phyloP scores from a whole-genome alignment of 2,329 filamentous ascomycete genomes.

The Aureobasidium sp. region DNA sequence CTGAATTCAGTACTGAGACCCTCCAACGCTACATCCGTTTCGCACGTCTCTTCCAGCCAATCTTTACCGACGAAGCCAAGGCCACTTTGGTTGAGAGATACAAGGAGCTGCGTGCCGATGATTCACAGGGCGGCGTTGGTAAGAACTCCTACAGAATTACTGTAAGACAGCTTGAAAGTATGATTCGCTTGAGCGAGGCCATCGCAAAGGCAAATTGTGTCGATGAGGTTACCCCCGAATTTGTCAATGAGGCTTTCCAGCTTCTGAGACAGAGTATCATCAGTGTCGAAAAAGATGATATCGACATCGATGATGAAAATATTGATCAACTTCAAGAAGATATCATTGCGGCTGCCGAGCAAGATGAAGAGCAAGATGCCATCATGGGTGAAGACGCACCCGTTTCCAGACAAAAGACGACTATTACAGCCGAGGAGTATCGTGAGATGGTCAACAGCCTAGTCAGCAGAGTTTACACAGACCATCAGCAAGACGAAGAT shows the following conservation, averaged over 20 bases:
- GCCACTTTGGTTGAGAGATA: constrained; percentile 82
- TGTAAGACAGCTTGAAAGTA: constrained; percentile 87
- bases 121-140: constrained; percentile 88
- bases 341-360: constrained; percentile 36
- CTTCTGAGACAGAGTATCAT: constrained; percentile 92
- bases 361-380: constrained; percentile 42
- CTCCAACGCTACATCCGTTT: constrained; percentile 96
- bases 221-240: constrained; percentile 73
- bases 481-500: constrained; percentile 68
- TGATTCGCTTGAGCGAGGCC: constrained; percentile 94
- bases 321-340: neutral
- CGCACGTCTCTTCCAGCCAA: constrained; percentile 85
- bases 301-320: constrained; percentile 81
- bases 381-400: constrained; percentile 32
- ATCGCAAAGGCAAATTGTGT: constrained; percentile 98
- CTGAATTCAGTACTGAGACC: constrained; percentile 93
- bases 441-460: constrained; percentile 82
- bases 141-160: constrained; percentile 97
- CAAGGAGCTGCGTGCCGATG: constrained; percentile 88
- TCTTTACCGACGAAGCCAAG: constrained; percentile 84
- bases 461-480: constrained; percentile 74
- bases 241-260: constrained; percentile 88
- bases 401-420: constrained; percentile 42
- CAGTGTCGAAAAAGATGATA: constrained; percentile 93
- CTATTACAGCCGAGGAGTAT: constrained; percentile 96